Conservation (phyloP, 202 grass and related monocot genomes). For the Panicum hallii region DNA sequence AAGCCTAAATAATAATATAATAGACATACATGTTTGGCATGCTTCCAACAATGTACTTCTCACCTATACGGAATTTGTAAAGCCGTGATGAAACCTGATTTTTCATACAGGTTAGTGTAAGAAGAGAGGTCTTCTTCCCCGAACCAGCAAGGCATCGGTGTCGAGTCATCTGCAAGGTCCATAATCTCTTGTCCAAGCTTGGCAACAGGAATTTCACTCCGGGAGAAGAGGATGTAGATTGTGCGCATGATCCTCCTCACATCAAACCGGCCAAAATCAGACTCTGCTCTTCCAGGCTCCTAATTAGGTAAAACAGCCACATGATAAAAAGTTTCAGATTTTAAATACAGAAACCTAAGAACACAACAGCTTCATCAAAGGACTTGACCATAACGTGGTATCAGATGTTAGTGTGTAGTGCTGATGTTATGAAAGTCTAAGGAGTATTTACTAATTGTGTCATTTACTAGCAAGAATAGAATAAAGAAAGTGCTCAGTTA, state of each 20-base stretch:
- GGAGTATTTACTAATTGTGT: not conserved
- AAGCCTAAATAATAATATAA: not conserved
- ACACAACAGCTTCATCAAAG: not conserved
- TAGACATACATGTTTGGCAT: not conserved
- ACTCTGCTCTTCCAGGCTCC: constrained; percentile 64
- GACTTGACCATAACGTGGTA: not conserved
- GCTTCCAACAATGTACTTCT: not conserved
- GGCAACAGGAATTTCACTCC: constrained; percentile 56
- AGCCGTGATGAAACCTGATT: constrained; percentile 56
- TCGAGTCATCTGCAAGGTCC: constrained; percentile 57
- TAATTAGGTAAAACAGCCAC: constrained; percentile 12
- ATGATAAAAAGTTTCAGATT: constrained; percentile 7
- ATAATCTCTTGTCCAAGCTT: constrained; percentile 60
- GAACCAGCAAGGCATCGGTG: constrained; percentile 55
- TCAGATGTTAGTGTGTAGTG: not conserved
- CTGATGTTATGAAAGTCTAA: not conserved
- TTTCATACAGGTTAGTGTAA: constrained; percentile 60
- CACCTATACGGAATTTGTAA: constrained; percentile 67
- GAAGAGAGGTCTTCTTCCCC: constrained; percentile 54
- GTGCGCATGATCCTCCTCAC: constrained; percentile 59
- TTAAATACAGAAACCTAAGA: not conserved
- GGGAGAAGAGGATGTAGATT: constrained; percentile 67
- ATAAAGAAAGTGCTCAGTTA: not conserved
- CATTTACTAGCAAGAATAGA: not conserved
- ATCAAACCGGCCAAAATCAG: constrained; percentile 56